These are phyloP conservation scores for Lentinula aciculospora DNA, from an alignment of 768 basidiomycete species.

Conservation along the genomic window DNA sequence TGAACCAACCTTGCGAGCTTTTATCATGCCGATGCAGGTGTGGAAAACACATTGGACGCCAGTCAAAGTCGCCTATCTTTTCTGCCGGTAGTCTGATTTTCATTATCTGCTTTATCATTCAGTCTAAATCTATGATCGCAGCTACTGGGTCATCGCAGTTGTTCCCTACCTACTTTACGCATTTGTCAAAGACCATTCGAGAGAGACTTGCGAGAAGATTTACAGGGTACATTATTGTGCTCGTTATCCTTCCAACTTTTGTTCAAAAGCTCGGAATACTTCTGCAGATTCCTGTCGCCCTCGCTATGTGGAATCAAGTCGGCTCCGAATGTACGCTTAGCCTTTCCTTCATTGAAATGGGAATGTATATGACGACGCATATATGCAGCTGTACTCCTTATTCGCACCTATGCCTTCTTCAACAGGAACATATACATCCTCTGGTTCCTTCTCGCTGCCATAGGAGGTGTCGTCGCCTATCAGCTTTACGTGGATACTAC, in stretches of 20 bases:
- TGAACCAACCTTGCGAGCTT: constrained; percentile 6
- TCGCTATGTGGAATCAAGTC: constrained; percentile 87
- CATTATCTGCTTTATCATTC: constrained; percentile 6
- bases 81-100: constrained; percentile 60
- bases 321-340: constrained; percentile 61
- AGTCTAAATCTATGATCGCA: constrained; percentile 21
- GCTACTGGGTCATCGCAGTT: constrained; percentile 79
- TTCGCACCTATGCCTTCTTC: constrained; percentile 84
- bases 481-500: constrained; percentile 77
- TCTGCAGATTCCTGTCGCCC: constrained; percentile 66
- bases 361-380: constrained; percentile 14
- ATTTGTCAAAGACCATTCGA: constrained; percentile 65
- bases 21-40: constrained; percentile 39
- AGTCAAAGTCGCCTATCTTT: constrained; percentile 77
- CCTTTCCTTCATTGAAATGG: constrained; percentile 5
- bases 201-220: constrained; percentile 60
- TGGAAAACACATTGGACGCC: constrained; percentile 85
- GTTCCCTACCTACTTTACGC: constrained; percentile 76
- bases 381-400: constrained; percentile 63
- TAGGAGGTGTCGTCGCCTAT: constrained; percentile 73
- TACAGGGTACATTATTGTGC: constrained; percentile 46
- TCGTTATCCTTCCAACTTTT: constrained; percentile 2
- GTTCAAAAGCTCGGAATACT: not conserved
- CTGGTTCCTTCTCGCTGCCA: constrained; percentile 54
- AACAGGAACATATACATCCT: constrained; percentile 70